Conservation (phyloP, 805 yeast species). For the Candida verbasci region DNA sequence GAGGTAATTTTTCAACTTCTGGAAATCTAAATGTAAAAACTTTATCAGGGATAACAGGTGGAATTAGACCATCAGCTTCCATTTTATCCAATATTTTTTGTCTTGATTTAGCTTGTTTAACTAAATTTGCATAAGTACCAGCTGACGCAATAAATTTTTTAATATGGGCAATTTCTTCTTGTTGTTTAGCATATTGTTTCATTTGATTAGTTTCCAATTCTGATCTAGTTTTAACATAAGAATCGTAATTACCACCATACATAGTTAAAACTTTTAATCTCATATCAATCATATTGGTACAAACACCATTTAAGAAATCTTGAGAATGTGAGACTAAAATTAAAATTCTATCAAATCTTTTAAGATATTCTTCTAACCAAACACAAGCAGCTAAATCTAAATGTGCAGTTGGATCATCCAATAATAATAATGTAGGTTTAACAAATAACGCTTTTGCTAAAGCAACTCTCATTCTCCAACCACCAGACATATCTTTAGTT, state of each 20-base stretch:
- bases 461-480: constrained; percentile 99
- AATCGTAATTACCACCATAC: constrained; percentile 98
- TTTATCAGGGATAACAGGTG: constrained; percentile 88
- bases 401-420: constrained; percentile 99
- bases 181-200: constrained; percentile 96
- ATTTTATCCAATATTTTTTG: constrained; percentile 99
- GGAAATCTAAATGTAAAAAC: constrained; percentile 94
- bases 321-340: constrained; percentile 96
- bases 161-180: constrained; percentile 97
- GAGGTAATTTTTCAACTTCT: constrained; percentile 94
- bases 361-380: constrained; percentile 97
- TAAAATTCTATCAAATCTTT: constrained; percentile 88
- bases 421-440: constrained; percentile 88
- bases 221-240: constrained; percentile 88
- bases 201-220: constrained; percentile 96
- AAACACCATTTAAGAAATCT: constrained; percentile 98
- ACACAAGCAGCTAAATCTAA: constrained; percentile 99
- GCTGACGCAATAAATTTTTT: constrained; percentile 99
- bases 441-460: constrained; percentile 96
- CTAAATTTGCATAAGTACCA: constrained; percentile 99
- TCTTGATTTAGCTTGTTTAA: constrained; percentile 97
- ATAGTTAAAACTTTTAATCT: constrained; percentile 67
- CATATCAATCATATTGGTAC: constrained; percentile 98
- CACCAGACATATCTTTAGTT: constrained; percentile 99
- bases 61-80: constrained; percentile 98